Percentiles rank a stretch among this genome's conserved stretches.
Evolutionary conservation across 208 protist species (phyloP).

Genomic region (Trypanosoma rangeli): DNA sequence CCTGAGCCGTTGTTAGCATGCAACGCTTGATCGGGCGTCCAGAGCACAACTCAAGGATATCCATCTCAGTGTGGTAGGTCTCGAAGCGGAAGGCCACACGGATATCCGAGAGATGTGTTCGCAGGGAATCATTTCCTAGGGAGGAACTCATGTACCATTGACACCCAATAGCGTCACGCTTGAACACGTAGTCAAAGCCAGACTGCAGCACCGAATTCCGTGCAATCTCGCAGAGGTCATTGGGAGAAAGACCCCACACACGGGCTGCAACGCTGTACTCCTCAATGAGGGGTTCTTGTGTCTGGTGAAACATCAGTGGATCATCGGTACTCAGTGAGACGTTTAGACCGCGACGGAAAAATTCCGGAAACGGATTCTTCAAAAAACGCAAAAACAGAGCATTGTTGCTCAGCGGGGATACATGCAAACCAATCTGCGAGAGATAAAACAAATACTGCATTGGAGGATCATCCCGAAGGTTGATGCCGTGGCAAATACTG

Average conservation of each 20-base stretch:
- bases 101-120: slow-evolving; percentile 91
- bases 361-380: slow-evolving; percentile 96
- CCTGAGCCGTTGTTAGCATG: slow-evolving; percentile 79
- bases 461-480: slow-evolving; percentile 92
- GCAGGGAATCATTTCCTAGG: slow-evolving; percentile 84
- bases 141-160: slow-evolving; percentile 89
- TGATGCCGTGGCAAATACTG: slow-evolving; percentile 98
- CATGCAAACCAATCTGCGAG: slow-evolving; percentile 97
- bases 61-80: slow-evolving; percentile 91
- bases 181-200: slow-evolving; percentile 89
- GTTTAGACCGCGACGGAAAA: slow-evolving; percentile 97
- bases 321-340: slow-evolving; percentile 98
- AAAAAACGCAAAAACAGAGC: slow-evolving; percentile 97
- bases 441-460: slow-evolving; percentile 99
- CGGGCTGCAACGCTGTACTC: slow-evolving; percentile 94
- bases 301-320: slow-evolving; percentile 98
- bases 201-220: slow-evolving; percentile 90
- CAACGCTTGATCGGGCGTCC: slow-evolving; percentile 62
- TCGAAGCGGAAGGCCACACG: slow-evolving; percentile 93
- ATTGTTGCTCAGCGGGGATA: slow-evolving; percentile 99
- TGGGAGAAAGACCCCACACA: slow-evolving; percentile 88
- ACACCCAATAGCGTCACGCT: slow-evolving; percentile 87
- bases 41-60: slow-evolving; percentile 75
- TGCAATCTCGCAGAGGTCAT: slow-evolving; percentile 93
- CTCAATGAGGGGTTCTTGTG: slow-evolving; percentile 93